Conservation (phyloP, 768 basidiomycete species). For the Trametopsis cervina region DNA sequence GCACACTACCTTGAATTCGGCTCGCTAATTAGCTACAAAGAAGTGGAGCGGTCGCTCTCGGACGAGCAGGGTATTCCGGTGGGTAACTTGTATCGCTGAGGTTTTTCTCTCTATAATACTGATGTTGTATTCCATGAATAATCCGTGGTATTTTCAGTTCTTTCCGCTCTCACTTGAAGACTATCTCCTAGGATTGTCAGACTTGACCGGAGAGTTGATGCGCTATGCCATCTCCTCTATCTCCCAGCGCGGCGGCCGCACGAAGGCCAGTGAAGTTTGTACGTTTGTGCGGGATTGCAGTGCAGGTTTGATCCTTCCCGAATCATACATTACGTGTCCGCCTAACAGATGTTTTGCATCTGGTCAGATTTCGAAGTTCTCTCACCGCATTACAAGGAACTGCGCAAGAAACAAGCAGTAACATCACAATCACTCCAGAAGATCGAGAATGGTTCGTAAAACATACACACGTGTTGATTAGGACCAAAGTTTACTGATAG, state of each 20-base stretch:
- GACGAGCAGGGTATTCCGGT: conserved; percentile 61
- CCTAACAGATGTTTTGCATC: not conserved
- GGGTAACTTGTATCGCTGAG: conserved; percentile 30
- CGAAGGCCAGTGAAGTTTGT: conserved; percentile 57
- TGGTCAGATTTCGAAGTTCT: conserved; percentile 70
- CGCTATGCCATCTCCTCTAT: conserved; percentile 86
- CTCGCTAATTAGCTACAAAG: conserved; percentile 55
- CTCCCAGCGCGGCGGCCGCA: conserved; percentile 54
- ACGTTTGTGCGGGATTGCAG: conserved; percentile 69
- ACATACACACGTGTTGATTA: not conserved
- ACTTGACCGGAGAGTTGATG: conserved; percentile 97
- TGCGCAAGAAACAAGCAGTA: conserved; percentile 84
- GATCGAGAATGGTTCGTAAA: conserved; percentile 80
- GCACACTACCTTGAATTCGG: conserved; percentile 74
- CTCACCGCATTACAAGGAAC: conserved; percentile 59
- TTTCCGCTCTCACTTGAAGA: conserved; percentile 74
- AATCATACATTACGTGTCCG: not conserved
- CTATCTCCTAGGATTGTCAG: conserved; percentile 88
- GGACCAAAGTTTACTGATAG: not conserved
- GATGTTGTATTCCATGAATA: not conserved
- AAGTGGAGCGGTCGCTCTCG: conserved; percentile 60
- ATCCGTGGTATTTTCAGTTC: conserved; percentile 39
- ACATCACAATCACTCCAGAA: conserved; percentile 87
- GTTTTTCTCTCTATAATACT: not conserved
- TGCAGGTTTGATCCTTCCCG: conserved; percentile 39